A percentile compares a stretch with the other conserved stretches of the same genome.
Evolutionary conservation across 345 rosid genomes (phyloP).

Genomic region (Eucalyptus caleyi): DNA sequence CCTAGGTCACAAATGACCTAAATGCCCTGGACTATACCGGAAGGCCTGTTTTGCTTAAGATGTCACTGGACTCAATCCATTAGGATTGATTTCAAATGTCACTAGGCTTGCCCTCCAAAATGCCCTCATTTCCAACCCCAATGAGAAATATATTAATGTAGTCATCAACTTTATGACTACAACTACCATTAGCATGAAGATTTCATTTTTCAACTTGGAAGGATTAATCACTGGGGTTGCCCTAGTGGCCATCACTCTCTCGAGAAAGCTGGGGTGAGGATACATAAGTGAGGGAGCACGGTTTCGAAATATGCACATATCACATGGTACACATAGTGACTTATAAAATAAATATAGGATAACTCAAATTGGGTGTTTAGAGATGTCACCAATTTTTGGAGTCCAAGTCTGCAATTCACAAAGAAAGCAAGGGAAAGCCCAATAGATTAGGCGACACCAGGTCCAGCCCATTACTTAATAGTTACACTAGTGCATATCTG

Average conservation of each 20-base stretch:
- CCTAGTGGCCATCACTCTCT: not conserved
- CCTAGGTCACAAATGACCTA: not conserved
- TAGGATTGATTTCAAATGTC: not conserved
- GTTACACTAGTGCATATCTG: not conserved
- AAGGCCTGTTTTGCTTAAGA: not conserved
- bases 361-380: not conserved
- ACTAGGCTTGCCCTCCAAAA: not conserved
- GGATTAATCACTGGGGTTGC: not conserved
- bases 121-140: not conserved
- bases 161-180: not conserved
- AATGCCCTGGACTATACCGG: rapidly evolving
- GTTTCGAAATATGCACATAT: too few species aligned
- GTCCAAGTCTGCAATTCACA: not conserved
- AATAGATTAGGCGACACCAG: not conserved
- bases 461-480: not conserved
- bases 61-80: not conserved
- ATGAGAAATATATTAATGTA: not conserved
- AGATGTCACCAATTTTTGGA: not conserved
- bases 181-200: not conserved
- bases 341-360: too few species aligned
- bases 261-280: not conserved
- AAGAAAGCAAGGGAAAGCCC: not conserved
- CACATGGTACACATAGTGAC: not conserved
- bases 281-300: not conserved
- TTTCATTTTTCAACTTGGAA: not conserved